Evolutionary conservation across 129 eudicot species (phyloP).

Genomic region (Centrapalus pauciflorus): DNA sequence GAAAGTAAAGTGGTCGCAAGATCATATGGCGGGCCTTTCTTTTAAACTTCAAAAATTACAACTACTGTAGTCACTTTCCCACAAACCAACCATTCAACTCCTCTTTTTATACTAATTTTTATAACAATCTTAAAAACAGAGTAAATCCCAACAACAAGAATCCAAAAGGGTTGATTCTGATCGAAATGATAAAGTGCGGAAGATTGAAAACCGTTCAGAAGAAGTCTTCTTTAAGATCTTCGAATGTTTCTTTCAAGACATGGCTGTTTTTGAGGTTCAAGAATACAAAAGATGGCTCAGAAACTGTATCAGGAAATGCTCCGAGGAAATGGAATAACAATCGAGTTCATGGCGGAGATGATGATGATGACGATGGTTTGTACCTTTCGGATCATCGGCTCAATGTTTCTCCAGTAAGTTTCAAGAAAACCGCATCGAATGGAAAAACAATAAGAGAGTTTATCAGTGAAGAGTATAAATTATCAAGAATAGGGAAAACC

Average conservation of each 20-base stretch:
- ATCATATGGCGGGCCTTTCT: slow-evolving; percentile 85
- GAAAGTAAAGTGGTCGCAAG: slow-evolving; percentile 64
- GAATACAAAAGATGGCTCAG: slow-evolving; percentile 23
- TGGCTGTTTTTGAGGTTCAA: slow-evolving; percentile 50
- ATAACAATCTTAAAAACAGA: slow-evolving; percentile 7
- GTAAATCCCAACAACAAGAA: not conserved
- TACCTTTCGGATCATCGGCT: slow-evolving; percentile 29
- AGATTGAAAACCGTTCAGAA: slow-evolving; percentile 20
- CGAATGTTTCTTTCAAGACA: slow-evolving; percentile 40
- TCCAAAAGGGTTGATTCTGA: not conserved
- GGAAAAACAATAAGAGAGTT: slow-evolving; percentile 36
- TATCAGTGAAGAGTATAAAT: slow-evolving; percentile 15
- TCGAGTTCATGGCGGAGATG: slow-evolving; percentile 24
- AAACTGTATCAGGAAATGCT: slow-evolving; percentile 1
- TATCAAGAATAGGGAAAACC: slow-evolving; percentile 24
- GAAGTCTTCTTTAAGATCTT: slow-evolving; percentile 30
- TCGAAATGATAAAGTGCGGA: slow-evolving; percentile 18
- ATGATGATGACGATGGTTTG: slow-evolving; percentile 20
- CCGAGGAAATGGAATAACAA: not conserved
- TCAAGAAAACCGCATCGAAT: slow-evolving; percentile 13
- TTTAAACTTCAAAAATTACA: slow-evolving; percentile 46
- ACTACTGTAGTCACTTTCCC: slow-evolving; percentile 27
- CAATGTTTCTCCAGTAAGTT: slow-evolving; percentile 21
- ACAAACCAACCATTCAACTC: slow-evolving; percentile 13
- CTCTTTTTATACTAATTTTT: not conserved